Evolutionary conservation across 805 yeast genomes (phyloP).

Genomic region (Wickerhamomyces xylosicus): DNA sequence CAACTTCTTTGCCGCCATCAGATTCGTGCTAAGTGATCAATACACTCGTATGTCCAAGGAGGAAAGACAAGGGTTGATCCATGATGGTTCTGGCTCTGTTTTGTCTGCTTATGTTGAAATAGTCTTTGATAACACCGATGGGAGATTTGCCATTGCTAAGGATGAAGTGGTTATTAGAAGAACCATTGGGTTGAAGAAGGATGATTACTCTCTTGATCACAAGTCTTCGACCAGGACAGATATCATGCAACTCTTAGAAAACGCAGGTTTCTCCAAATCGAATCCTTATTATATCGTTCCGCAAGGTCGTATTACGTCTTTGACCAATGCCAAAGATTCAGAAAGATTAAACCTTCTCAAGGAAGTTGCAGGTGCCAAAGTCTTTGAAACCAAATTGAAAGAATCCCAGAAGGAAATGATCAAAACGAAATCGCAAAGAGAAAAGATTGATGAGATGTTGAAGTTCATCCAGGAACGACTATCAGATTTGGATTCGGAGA

Average conservation of each 20-base stretch:
- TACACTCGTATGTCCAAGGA: conserved; percentile 76
- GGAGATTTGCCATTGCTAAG: conserved; percentile 46
- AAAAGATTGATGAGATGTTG: conserved; percentile 66
- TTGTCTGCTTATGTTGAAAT: conserved; percentile 92
- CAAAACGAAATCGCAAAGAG: conserved; percentile 57
- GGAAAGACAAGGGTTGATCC: conserved; percentile 78
- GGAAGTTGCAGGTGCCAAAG: conserved; percentile 91
- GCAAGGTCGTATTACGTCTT: conserved; percentile 81
- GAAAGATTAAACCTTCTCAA: conserved; percentile 74
- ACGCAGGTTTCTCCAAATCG: conserved; percentile 84
- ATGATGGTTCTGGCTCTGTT: conserved; percentile 83
- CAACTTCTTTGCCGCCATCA: conserved; percentile 87
- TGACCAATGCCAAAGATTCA: conserved; percentile 81
- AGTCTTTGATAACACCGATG: conserved; percentile 70
- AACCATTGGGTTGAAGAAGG: conserved; percentile 88
- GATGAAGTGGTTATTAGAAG: conserved; percentile 70
- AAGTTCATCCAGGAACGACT: conserved; percentile 60
- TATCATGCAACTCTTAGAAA: conserved; percentile 71
- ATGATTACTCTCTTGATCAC: conserved; percentile 79
- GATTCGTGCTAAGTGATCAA: conserved; percentile 87
- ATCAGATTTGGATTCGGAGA: conserved; percentile 72
- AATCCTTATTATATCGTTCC: conserved; percentile 96
- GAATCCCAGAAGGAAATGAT: conserved; percentile 77
- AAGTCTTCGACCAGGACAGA: conserved; percentile 73
- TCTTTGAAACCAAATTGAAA: conserved; percentile 71